Base-by-base conservation (phyloP, 768 basidiomycete species). In the Imleria badia region DNA sequence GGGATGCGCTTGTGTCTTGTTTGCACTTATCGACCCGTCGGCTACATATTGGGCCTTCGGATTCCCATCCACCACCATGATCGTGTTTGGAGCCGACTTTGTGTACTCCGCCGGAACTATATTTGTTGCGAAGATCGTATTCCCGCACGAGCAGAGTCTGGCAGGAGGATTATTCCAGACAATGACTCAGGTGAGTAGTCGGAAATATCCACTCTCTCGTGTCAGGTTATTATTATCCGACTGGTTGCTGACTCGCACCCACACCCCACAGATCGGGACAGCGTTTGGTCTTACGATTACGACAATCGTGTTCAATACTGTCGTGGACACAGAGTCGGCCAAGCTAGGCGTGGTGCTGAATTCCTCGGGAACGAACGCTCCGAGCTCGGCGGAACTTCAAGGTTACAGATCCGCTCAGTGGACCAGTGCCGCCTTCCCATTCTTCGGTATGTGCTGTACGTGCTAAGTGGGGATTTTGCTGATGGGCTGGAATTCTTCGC, bases 101-200 rank as follows among this genome's bases (percentile, higher is more conserved):
- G 82, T 88, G 3, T 91, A 83, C 62, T 74, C 90, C 0, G 72
- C 83, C 0, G 91, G 90, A 3, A 87, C 86, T 6, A 71, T 92
- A 15, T 92, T 87, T 60, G 80, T 90, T 40, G 86, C 89, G 4
- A 86, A 85, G 62, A 76, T 86, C 11, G 78, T 82, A 2, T 66
- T 78, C 2, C 83, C 82, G 4, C 77, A 86, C 51, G 90, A 92
- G 60, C 90, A 92, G 68, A 85, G 83, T 68, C 75, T 91, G 5
- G 83, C 85, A 6, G 89, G 87, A 3, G 90, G 83, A 12, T 54
- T 91, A 19, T 91, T 91, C 69, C 86, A 88, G 64, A 90, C 90
- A 1, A 83, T 92, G 80, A 85, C 81, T 6, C 86, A 87, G 74
- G 85, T 83, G 53, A 52, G 71, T n/a, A 7, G 17, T 48, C 43